Base-by-base conservation (phyloP, 257 asterid genomes). In the Nemophila menziesii region DNA sequence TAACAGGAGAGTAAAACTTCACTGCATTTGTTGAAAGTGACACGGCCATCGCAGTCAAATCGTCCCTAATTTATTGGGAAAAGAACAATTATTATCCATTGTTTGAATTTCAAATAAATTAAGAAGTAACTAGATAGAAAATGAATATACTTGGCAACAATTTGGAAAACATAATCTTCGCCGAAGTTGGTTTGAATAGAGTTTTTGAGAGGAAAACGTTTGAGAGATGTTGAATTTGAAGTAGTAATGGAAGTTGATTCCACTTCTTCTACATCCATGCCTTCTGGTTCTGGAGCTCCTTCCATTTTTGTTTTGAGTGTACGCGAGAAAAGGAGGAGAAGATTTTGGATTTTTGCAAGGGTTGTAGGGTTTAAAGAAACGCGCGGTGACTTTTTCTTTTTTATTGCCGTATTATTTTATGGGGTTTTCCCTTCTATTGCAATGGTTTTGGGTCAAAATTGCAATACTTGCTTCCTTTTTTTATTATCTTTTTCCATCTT, bases 31-130 rank as follows among this genome's bases (percentile, higher is more conserved):
- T 74, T 13, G 94, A 90, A 15, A 90, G 92, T 43, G 96, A 81
- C 27, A 90, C 96, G 22, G 96, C 98, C 84, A 90, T 77, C 18
- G 93, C 70, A 48, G 93, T 48, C 87, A 85, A 85, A 59, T 90
- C 96, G 41, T 72, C 73, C 63, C 98, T 90, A n/a, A 10, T 19
- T 61, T 41, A 48, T 42, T 4, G 21, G 41, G 45, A 14, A 44
- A 20, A 14, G 48, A 26, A 44, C 27, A 43, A 51, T 22, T 22
- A 16, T 17, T 20, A 22, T 37, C 15, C n/a, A n/a, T n/a, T n/a
- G n/a, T n/a, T n/a, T n/a, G n/a, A 40, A 46, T 21, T 59, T 9
- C 20, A 43, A 17, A 34, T n/a, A n/a, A 20, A 21, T 2, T 2
- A 36, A 37, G 58, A 39, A 16, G 29, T 17, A 44, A 2, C 4